Evolutionary conservation across 495 filamentous ascomycete genomes (phyloP), one percentile per base, ranked within the genome.

Genomic region (Neurospora sp.): DNA sequence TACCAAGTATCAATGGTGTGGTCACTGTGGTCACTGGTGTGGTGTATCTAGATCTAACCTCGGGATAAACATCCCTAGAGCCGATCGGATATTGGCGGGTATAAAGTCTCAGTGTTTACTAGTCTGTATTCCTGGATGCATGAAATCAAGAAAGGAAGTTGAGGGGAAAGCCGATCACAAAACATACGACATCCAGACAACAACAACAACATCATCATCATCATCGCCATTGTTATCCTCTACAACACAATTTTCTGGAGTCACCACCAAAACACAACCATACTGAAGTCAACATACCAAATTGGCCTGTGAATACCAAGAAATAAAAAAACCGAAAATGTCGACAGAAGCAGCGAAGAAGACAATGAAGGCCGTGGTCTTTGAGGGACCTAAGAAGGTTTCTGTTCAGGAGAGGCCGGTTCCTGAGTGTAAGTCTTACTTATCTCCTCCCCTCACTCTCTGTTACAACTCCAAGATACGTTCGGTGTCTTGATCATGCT

Each of bases 291-390:
- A 59, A 27, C 20, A 27, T 14, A 14, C 20, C 23, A 27, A 59
- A 7, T 59, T 7, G 20, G 20, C 20, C 23, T 27, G 20, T 59
- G 11, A 18, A 66, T 18, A 18, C 27, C 27, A 66, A 37, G 23
- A 62, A 23, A 27, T 27, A 5, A 48, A 62, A 62, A 2, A 27
- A 18, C 1, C 7, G 6, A 35, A 62, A 16, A 66, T 66, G 54
- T 66, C 54, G 54, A 66, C 54, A 16, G 54, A 62, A 62, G 23
- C 48, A 7, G n/a, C n/a, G n/a, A 59, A 59, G 11, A 66, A 35
- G 54, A 86, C 83, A 2, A 92, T 92, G 91, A 90, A 89, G 78
- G 90, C 91, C 20, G 89, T 93, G 31, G 86, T 92, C 71, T 92
- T 93, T 82, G 87, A 90, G 69, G 90, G 89, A 1, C 89, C 86